Conservation (phyloP, 1,284 basidiomycete species). For the Blastosporella zonata region DNA sequence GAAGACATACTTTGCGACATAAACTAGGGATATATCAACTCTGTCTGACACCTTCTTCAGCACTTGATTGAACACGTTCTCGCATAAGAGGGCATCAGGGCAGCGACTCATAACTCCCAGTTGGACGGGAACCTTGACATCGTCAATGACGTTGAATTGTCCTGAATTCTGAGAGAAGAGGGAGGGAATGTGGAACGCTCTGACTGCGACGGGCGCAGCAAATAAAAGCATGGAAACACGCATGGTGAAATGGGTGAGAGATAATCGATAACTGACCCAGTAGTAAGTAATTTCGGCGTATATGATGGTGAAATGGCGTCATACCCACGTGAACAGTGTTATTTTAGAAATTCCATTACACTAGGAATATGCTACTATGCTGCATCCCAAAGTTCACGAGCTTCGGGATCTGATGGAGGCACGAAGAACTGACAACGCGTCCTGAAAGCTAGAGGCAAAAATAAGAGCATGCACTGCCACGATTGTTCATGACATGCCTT, state of each 20-base stretch:
- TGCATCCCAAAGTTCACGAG: slow-evolving; percentile 69
- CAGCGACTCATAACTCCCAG: slow-evolving; percentile 80
- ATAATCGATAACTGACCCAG: neutral
- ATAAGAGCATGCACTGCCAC: neutral
- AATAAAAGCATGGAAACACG: slow-evolving; percentile 17
- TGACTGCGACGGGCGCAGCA: slow-evolving; percentile 18
- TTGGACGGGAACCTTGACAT: slow-evolving; percentile 53
- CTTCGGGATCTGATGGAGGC: slow-evolving; percentile 62
- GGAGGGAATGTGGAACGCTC: slow-evolving; percentile 9
- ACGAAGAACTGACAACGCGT: slow-evolving; percentile 81
- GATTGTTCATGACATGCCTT: slow-evolving; percentile 47
- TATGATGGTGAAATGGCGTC: slow-evolving; percentile 12
- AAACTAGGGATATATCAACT: slow-evolving; percentile 68
- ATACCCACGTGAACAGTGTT: slow-evolving; percentile 13
- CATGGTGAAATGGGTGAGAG: slow-evolving; percentile 12
- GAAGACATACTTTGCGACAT: slow-evolving; percentile 65
- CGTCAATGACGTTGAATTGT: slow-evolving; percentile 17
- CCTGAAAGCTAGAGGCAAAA: slow-evolving; percentile 60
- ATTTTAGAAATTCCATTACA: no score
- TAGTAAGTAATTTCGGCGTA: neutral
- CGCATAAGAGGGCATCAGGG: slow-evolving; percentile 77
- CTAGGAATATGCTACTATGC: slow-evolving; percentile 23
- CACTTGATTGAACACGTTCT: slow-evolving; percentile 74
- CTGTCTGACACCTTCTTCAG: slow-evolving; percentile 60
- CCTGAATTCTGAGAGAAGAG: slow-evolving; percentile 14